Evolutionary conservation across 768 basidiomycete genomes (phyloP).

Genomic region (Dioszegia crocea): DNA sequence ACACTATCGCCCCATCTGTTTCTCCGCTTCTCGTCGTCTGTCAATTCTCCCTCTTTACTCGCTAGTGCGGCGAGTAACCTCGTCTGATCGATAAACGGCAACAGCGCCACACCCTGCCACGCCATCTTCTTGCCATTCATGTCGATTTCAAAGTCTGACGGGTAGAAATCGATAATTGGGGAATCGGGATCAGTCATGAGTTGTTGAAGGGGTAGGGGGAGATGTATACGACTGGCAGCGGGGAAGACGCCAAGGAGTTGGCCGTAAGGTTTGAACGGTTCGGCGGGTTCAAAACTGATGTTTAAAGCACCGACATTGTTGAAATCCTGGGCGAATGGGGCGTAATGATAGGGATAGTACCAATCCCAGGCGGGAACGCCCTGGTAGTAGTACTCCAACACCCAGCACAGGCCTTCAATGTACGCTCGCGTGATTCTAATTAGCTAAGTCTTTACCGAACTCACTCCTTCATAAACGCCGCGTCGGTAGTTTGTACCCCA

Average conservation of each 20-base stretch:
- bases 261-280: constrained; percentile 94
- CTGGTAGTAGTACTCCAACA: constrained; percentile 96
- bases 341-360: constrained; percentile 98
- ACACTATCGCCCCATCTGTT: constrained; percentile 81
- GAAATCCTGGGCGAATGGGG: constrained; percentile 95
- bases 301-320: constrained; percentile 71
- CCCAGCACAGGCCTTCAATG: constrained; percentile 92
- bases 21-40: constrained; percentile 73
- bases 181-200: constrained; percentile 84
- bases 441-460: constrained; percentile 23
- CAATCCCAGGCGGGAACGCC: constrained; percentile 95
- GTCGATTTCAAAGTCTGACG: constrained; percentile 83
- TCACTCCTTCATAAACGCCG: constrained; percentile 68
- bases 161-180: constrained; percentile 95
- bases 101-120: constrained; percentile 95
- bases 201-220: constrained; percentile 75
- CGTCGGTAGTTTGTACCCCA: constrained; percentile 65
- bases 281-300: constrained; percentile 70
- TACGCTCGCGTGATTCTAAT: constrained; percentile 73
- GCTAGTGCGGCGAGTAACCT: constrained; percentile 81
- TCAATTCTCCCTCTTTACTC: constrained; percentile 57
- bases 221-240: constrained; percentile 82
- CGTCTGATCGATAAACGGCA: constrained; percentile 89
- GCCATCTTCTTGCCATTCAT: constrained; percentile 99
- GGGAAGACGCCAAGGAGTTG: constrained; percentile 99